phyloP scores from a whole-genome alignment of 78 protist genomes.

The Anaeramoeba flamelloides region DNA sequence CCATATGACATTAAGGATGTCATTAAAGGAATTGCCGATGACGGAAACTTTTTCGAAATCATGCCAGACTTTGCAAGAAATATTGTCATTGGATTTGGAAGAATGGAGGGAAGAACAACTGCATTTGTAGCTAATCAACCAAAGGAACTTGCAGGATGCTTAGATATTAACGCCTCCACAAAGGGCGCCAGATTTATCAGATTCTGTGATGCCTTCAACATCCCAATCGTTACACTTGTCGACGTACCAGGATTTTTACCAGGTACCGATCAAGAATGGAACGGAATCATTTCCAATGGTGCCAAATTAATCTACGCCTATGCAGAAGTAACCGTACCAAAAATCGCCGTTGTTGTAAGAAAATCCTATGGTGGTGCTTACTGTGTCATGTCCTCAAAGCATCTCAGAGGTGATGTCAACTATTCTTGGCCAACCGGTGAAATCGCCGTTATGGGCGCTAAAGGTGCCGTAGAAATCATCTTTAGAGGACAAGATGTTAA shows the following conservation, averaged over 20 bases:
- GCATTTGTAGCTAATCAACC: constrained; percentile 96
- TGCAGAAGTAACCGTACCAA: constrained; percentile 95
- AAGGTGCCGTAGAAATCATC: constrained; percentile 89
- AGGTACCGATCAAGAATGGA: constrained; percentile 35
- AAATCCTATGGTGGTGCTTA: constrained; percentile 97
- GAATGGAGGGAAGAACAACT: constrained; percentile 84
- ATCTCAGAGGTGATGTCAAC: constrained; percentile 86
- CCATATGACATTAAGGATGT: constrained; percentile 85
- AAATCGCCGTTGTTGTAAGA: constrained; percentile 87
- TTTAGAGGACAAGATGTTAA: constrained; percentile 39
- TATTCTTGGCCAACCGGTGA: constrained; percentile 97
- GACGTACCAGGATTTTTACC: constrained; percentile 99
- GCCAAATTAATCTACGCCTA: constrained; percentile 93
- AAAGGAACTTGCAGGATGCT: constrained; percentile 66
- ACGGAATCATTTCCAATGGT: constrained; percentile 92
- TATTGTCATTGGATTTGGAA: constrained; percentile 69
- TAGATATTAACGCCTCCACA: constrained; percentile 80
- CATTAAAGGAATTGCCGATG: constrained; percentile 63
- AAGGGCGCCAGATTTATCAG: constrained; percentile 86
- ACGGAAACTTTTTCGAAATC: constrained; percentile 70
- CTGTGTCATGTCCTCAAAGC: constrained; percentile 87
- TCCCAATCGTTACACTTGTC: constrained; percentile 84
- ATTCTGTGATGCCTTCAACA: constrained; percentile 88
- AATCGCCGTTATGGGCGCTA: constrained; percentile 96
- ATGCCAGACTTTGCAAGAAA: constrained; percentile 76